These are phyloP conservation scores for Acanthamoeba lenticulata DNA, from an alignment of 208 protist species.

Conservation along the genomic window DNA sequence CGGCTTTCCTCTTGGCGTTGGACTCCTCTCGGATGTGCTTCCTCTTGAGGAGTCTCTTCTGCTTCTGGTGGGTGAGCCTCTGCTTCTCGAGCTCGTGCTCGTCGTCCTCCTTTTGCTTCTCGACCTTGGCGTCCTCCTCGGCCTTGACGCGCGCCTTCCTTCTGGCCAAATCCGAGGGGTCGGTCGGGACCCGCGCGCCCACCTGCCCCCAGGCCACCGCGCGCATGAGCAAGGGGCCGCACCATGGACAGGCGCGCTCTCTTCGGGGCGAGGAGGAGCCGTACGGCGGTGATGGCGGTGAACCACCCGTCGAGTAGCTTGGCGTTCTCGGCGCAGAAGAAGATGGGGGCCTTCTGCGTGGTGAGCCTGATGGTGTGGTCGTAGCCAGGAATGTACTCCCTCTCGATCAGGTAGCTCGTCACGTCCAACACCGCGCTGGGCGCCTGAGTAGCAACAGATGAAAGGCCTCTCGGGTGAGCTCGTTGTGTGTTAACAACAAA, in stretches of 20 bases:
- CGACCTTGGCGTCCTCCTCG: not conserved
- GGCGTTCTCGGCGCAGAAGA: not conserved
- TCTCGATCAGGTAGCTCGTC: slow-evolving; percentile 9
- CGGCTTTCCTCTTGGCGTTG: not conserved
- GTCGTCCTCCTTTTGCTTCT: not conserved
- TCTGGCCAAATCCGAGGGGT: not conserved
- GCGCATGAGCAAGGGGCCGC: not conserved
- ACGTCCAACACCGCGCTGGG: not conserved
- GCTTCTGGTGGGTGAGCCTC: slow-evolving; percentile 11
- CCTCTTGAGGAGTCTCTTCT: not conserved
- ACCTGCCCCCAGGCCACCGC: not conserved
- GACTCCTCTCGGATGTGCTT: not conserved
- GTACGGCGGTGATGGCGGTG: not conserved
- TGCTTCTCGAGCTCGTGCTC: not conserved
- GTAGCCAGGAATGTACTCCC: not conserved
- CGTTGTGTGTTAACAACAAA: not conserved
- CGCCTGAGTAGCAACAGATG: not conserved
- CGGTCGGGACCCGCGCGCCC: not conserved
- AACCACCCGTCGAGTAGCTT: not conserved
- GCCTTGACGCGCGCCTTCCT: not conserved
- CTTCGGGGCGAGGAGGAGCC: not conserved
- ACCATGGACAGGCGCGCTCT: not conserved
- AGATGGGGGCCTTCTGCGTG: not conserved
- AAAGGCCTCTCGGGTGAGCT: no score
- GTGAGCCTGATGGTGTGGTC: not conserved